Evolutionary conservation across 331 rosid genomes (phyloP).

Genomic region (Ulmus americana): DNA sequence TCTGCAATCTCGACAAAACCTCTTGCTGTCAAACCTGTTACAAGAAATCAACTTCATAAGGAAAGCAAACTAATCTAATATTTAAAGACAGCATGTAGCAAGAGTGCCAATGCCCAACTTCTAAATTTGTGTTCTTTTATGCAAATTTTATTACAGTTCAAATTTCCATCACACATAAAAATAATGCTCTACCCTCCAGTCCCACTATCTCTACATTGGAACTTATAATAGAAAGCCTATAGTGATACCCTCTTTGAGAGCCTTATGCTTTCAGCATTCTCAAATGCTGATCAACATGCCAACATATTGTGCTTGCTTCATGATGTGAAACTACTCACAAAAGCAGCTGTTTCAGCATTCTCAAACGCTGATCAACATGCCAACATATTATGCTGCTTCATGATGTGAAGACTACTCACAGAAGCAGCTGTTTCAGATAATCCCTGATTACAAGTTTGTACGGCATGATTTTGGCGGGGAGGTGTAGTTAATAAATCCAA

Average conservation of each 20-base stretch:
- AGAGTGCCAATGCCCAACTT: not conserved
- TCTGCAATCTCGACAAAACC: constrained; percentile 99
- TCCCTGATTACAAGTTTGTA: not conserved
- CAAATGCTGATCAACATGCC: not conserved
- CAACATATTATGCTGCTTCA: not conserved
- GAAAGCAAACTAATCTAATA: constrained; percentile 23
- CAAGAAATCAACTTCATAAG: constrained; percentile 31
- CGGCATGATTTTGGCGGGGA: not conserved
- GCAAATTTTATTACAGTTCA: not conserved
- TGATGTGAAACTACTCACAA: not conserved
- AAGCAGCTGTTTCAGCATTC: constrained; percentile 3
- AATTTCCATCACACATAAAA: not conserved
- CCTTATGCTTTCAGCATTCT: constrained; percentile 2
- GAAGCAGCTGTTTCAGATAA: not conserved
- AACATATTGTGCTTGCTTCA: not conserved
- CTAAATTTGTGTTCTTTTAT: not conserved
- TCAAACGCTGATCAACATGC: not conserved
- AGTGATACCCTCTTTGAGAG: not conserved
- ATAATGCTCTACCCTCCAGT: not conserved
- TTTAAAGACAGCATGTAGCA: constrained; percentile 4
- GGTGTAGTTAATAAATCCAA: not conserved
- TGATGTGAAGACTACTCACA: not conserved
- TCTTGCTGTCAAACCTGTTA: constrained; percentile 98
- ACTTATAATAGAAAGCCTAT: not conserved
- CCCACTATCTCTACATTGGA: not conserved